These are phyloP conservation scores for Chrysoporthe austroafricana DNA, from an alignment of 2,329 filamentous ascomycete species.

Conservation along the genomic window DNA sequence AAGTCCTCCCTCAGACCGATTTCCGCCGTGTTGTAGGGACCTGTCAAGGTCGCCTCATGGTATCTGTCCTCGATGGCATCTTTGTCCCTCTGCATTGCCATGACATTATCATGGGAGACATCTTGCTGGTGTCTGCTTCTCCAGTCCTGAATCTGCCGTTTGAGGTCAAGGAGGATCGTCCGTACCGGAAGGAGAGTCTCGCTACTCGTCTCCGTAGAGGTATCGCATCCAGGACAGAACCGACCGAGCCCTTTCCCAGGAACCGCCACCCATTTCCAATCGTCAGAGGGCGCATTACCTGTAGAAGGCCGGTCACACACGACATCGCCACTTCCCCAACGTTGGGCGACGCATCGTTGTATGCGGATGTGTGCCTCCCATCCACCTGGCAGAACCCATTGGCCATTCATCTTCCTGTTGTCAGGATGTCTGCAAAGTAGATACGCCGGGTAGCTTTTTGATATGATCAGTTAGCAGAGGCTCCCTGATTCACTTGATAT, in stretches of 20 bases:
- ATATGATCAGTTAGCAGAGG: not conserved
- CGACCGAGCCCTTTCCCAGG: not conserved
- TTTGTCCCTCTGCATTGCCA: not conserved
- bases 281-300: not conserved
- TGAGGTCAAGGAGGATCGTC: not conserved
- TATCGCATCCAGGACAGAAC: slow-evolving; percentile 5
- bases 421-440: slow-evolving; percentile 6
- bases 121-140: not conserved
- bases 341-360: not conserved
- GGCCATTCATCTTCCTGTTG: not conserved
- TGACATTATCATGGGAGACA: not conserved
- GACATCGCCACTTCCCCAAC: not conserved
- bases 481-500: not conserved
- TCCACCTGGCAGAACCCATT: slow-evolving; percentile 1
- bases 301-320: not conserved
- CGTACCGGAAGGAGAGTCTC: not conserved
- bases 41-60: not conserved
- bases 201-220: not conserved
- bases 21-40: not conserved
- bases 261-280: not conserved
- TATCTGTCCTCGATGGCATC: not conserved
- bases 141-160: slow-evolving; percentile 1
- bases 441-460: slow-evolving; percentile 3
- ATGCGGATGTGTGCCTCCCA: not conserved
- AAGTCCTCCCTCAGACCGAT: not conserved